Base-by-base conservation (phyloP, 345 rosid genomes). In the Mangifera indica region DNA sequence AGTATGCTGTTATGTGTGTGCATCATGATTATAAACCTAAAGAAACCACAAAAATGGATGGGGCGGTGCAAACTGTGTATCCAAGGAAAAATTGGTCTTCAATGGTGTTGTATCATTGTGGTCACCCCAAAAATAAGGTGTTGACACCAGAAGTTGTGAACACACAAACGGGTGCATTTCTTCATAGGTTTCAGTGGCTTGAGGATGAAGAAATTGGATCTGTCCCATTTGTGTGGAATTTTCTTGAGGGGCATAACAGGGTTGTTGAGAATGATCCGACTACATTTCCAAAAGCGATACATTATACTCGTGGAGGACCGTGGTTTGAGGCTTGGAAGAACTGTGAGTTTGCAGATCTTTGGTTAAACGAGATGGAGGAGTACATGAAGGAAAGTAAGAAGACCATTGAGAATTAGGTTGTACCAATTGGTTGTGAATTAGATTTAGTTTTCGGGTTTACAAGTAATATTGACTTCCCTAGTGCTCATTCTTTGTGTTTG, bases 71-170 rank as follows among this genome's bases (percentile, higher is more conserved):
- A 40, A 95, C 98, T 1, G 93, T 88, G 44, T 92, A 95, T 76
- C 99, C 96, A 0, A 86, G 99, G 82, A 95, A 95, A 92, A 95
- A 95, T 68, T 95, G 97, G 99, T 95, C 99, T 3, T 95, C 99
- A 0, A 95, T 95, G 99, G 99, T 95, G 60, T 75, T 95, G 67
- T 95, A 95, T 80, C 92, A 95, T 11, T 95, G 98, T 66, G 90
- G 89, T 4, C 99, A 92, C 60, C 98, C 92, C 0, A 95, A 95
- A 79, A 95, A 91, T 90, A 91, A 79, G 86, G 78, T 72, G 0
- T 63, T 95, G 75, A 85, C 78, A 2, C 97, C 96, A 2, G 91
- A 89, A 65, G 76, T 63, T 66, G 99, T 95, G 14, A 95, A 87
- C n/a, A 74, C 82, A 0, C 89, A 89, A 77, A 81, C 91, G 0